Conservation (phyloP, 1,284 basidiomycete genomes). For the Sparassis latifolia region DNA sequence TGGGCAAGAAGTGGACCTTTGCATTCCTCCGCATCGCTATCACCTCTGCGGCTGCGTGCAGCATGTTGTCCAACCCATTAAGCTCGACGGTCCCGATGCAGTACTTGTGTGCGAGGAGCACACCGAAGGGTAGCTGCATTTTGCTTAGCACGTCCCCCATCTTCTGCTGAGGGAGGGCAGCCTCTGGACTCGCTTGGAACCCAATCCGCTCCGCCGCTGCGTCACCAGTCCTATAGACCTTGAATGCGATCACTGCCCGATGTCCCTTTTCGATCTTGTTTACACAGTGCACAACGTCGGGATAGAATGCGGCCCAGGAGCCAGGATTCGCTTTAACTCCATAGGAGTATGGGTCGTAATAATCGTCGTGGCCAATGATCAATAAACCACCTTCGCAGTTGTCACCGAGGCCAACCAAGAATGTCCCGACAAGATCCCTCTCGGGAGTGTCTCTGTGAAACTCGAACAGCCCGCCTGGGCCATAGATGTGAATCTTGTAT, state of each 20-base stretch:
- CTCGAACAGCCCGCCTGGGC: conserved; percentile 21
- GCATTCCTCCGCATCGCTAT: conserved; percentile 1
- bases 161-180: not conserved
- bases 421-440: conserved; percentile 20
- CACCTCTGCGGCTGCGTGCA: conserved; percentile 13
- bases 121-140: conserved; percentile 20
- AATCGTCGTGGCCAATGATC: not conserved
- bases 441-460: conserved; percentile 25
- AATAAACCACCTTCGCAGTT: too few relatives aligned
- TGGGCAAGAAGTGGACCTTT: conserved; percentile 21
- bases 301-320: conserved; percentile 30
- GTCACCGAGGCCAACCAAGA: conserved; percentile 9
- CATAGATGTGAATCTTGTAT: conserved; percentile 27
- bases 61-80: conserved; percentile 21
- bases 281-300: conserved; percentile 30
- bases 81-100: conserved; percentile 17
- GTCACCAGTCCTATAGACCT: conserved; percentile 17
- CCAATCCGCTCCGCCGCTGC: not conserved
- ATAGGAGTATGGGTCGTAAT: not conserved
- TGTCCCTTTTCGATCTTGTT: conserved; percentile 12
- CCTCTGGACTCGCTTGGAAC: conserved; percentile 3
- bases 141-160: conserved; percentile 8
- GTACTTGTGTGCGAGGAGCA: conserved; percentile 24
- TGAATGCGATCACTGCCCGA: conserved; percentile 28
- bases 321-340: not conserved